Evolutionary conservation across 768 basidiomycete species (phyloP).

Genomic region (Lentinula edodes): DNA sequence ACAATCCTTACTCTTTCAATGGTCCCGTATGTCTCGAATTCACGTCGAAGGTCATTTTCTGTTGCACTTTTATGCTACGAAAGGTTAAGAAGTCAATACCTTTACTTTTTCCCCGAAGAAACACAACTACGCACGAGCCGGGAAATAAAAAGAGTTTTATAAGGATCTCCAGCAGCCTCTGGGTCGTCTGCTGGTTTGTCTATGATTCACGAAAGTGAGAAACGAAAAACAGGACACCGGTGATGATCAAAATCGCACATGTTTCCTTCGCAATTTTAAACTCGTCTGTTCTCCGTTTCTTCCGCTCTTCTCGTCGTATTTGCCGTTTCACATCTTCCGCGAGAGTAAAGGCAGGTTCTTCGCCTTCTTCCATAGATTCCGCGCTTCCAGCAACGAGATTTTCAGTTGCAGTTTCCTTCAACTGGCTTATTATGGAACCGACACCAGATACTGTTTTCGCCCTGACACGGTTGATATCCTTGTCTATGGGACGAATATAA

Average conservation of each 20-base stretch:
- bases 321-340: slow-evolving; percentile 81
- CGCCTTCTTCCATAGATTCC: slow-evolving; percentile 79
- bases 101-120: not conserved
- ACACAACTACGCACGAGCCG: slow-evolving; percentile 55
- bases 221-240: not conserved
- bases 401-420: slow-evolving; percentile 76
- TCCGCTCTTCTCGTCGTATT: slow-evolving; percentile 71
- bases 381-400: slow-evolving; percentile 50
- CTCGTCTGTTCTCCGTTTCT: slow-evolving; percentile 68
- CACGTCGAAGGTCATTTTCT: slow-evolving; percentile 87
- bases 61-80: slow-evolving; percentile 85
- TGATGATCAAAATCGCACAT: slow-evolving; percentile 50
- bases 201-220: slow-evolving; percentile 25
- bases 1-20: slow-evolving; percentile 95
- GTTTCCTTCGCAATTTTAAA: slow-evolving; percentile 80
- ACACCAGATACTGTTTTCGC: slow-evolving; percentile 72
- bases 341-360: slow-evolving; percentile 74
- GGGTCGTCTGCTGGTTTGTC: slow-evolving; percentile 92
- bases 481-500: slow-evolving; percentile 80
- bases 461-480: slow-evolving; percentile 70
- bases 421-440: slow-evolving; percentile 61
- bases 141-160: slow-evolving; percentile 96
- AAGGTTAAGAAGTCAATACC: slow-evolving; percentile 7
- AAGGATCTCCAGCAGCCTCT: slow-evolving; percentile 92
- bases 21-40: slow-evolving; percentile 92